Evolutionary conservation across 1,139 yeast genomes (phyloP).

Genomic region (Kodamaea plutei): DNA sequence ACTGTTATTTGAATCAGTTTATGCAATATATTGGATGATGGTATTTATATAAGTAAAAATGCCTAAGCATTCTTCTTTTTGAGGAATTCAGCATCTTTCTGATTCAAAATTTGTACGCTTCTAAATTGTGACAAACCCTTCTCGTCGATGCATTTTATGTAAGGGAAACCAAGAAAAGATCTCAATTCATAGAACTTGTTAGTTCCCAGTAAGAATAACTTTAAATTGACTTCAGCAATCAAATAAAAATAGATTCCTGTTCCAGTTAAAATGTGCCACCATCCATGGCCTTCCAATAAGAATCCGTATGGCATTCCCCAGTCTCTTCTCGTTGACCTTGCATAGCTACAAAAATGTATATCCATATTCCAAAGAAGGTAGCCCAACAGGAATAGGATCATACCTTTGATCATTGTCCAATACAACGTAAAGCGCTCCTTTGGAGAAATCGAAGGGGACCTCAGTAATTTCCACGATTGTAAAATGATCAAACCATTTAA

Average conservation of each 20-base stretch:
- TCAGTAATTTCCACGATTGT: conserved; percentile 50
- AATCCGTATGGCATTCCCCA: conserved; percentile 87
- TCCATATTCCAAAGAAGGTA: conserved; percentile 84
- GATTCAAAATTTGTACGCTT: no score
- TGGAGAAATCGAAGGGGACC: conserved; percentile 46
- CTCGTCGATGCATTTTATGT: conserved; percentile 28
- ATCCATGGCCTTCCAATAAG: conserved; percentile 87
- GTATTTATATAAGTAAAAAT: no score
- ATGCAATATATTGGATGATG: no score
- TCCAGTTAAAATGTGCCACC: conserved; percentile 96
- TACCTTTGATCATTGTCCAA: conserved; percentile 55
- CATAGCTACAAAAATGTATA: conserved; percentile 68
- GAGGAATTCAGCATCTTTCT: no score
- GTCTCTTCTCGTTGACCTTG: conserved; percentile 58
- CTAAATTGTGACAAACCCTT: conserved; percentile 25
- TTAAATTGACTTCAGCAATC: conserved; percentile 70
- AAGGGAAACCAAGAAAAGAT: conserved; percentile 39
- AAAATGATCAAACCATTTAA: conserved; percentile 60
- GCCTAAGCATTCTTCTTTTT: no score
- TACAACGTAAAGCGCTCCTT: conserved; percentile 46
- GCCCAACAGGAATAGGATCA: conserved; percentile 64
- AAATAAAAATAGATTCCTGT: conserved; percentile 55
- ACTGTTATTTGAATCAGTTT: no score
- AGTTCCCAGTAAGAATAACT: conserved; percentile 54
- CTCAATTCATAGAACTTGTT: conserved; percentile 48